A percentile compares a stretch with the other conserved stretches of the same genome.
These are phyloP conservation scores for Fusarium sororula DNA, from an alignment of 2,329 filamentous ascomycete genomes.

Conservation along the genomic window DNA sequence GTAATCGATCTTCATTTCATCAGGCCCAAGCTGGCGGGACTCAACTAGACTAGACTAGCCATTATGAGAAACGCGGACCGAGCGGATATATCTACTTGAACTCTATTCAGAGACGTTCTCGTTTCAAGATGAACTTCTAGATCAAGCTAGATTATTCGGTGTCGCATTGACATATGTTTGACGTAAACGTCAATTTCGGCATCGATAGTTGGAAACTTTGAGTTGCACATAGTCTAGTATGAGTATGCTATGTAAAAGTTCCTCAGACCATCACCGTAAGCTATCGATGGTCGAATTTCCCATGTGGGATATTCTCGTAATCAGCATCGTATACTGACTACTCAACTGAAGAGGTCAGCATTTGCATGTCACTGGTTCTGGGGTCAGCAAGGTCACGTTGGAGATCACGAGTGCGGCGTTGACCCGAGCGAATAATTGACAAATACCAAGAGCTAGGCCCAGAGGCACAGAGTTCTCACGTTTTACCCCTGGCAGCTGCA, in stretches of 20 bases:
- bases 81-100: slow-evolving; percentile 5
- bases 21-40: neutral
- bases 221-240: neutral
- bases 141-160: slow-evolving; percentile 1
- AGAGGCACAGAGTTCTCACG: neutral
- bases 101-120: neutral
- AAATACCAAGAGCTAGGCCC: neutral
- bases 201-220: neutral
- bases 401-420: neutral
- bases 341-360: neutral
- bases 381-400: neutral
- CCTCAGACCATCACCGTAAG: neutral
- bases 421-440: slow-evolving; percentile 9
- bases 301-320: neutral
- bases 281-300: neutral
- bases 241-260: neutral
- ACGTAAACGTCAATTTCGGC: neutral
- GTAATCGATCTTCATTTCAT: neutral
- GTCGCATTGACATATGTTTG: neutral
- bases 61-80: neutral
- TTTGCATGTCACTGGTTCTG: neutral
- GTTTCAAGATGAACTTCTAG: slow-evolving; percentile 7
- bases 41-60: neutral
- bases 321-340: neutral
- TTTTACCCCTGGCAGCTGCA: slow-evolving; percentile 13